Percentiles rank a stretch among this genome's conserved stretches.
Conservation (phyloP, 306 rosid species). For the Vigna mungo region DNA sequence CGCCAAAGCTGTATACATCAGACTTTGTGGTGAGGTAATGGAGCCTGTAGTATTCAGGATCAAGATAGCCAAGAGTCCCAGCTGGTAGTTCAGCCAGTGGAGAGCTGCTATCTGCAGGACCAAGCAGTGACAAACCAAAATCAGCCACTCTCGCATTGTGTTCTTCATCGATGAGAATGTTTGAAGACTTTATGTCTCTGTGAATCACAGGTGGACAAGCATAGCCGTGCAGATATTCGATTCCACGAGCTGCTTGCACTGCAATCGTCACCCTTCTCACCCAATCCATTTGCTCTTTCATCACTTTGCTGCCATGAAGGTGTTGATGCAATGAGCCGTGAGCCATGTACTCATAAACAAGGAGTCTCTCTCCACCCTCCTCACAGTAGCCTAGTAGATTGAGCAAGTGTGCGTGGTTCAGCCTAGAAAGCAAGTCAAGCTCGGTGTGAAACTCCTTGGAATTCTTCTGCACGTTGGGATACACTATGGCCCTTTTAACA, state of each 20-base stretch:
- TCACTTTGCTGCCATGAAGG: conserved; percentile 13
- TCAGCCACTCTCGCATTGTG: conserved; percentile 25
- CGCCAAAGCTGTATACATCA: conserved; percentile 20
- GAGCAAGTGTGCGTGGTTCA: conserved; percentile 24
- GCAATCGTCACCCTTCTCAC: conserved; percentile 25
- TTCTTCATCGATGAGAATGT: conserved; percentile 19
- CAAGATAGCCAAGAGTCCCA: conserved; percentile 22
- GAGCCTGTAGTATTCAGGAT: conserved; percentile 23
- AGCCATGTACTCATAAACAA: conserved; percentile 19
- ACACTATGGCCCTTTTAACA: conserved; percentile 20
- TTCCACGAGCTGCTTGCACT: conserved; percentile 22
- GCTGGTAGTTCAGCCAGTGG: conserved; percentile 26
- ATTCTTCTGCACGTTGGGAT: conserved; percentile 20
- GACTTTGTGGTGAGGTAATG: conserved; percentile 21
- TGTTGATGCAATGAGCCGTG: conserved; percentile 21
- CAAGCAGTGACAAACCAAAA: conserved; percentile 26
- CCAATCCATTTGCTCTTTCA: conserved; percentile 28
- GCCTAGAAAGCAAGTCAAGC: conserved; percentile 22
- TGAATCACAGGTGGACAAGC: conserved; percentile 6
- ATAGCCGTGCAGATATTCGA: conserved; percentile 21
- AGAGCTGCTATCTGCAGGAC: conserved; percentile 25
- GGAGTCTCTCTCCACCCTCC: conserved; percentile 19
- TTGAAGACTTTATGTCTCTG: conserved; percentile 1
- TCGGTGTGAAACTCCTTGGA: conserved; percentile 25
- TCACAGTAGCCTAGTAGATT: conserved; percentile 22